Conservation (phyloP, 768 basidiomycete genomes). For the Lentinula edodes region DNA sequence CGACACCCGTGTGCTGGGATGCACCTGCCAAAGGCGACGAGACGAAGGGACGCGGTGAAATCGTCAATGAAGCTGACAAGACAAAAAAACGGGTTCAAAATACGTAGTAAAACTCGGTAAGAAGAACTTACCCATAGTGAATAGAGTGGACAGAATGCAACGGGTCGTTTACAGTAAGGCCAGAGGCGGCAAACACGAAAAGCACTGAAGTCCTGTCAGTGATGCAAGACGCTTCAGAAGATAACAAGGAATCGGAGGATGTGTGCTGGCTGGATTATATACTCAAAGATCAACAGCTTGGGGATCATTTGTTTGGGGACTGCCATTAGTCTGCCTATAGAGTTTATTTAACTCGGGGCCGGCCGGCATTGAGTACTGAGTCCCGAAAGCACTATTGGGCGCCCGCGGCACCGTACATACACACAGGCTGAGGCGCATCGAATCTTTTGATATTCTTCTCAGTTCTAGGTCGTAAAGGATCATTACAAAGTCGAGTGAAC, state of each 20-base stretch:
- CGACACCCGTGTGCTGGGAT: constrained; percentile 21
- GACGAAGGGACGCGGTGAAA: constrained; percentile 42
- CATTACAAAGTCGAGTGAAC: too few species aligned
- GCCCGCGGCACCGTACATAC: too few species aligned
- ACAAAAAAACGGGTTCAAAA: neutral
- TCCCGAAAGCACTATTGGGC: too few species aligned
- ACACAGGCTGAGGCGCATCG: too few species aligned
- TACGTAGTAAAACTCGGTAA: neutral
- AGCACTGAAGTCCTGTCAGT: neutral
- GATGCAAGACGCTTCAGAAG: neutral
- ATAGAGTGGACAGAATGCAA: neutral
- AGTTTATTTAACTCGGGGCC: neutral
- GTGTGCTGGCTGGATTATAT: neutral
- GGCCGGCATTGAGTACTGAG: neutral
- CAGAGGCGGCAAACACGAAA: neutral
- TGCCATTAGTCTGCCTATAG: too few species aligned
- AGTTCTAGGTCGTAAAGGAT: too few species aligned
- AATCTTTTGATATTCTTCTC: too few species aligned
- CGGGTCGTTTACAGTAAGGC: neutral
- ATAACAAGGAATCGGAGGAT: neutral
- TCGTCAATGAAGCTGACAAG: constrained; percentile 29
- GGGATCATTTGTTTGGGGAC: neutral
- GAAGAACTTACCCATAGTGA: constrained; percentile 32
- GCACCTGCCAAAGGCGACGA: constrained; percentile 60
- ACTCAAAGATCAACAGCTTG: neutral